Percentiles rank a stretch among this genome's conserved stretches.
Conservation (phyloP, 163 green algal species). For the Chlamydomonas reinhardtii region DNA sequence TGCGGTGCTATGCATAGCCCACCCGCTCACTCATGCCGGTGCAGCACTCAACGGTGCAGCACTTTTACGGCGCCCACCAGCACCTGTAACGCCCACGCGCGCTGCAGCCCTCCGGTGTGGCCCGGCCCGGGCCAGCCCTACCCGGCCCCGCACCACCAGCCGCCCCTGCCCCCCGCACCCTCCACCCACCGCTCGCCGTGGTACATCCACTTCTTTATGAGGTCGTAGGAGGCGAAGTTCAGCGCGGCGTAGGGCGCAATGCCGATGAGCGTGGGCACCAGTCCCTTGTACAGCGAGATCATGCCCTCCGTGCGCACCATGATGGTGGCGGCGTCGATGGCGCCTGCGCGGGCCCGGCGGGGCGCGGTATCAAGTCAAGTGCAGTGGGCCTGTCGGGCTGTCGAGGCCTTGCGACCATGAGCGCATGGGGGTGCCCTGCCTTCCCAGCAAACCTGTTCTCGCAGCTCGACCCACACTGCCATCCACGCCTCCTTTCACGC, state of each 20-base stretch:
- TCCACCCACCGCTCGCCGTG: constrained; percentile 59
- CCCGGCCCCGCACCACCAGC: not conserved
- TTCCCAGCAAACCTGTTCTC: no score
- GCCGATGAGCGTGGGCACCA: constrained; percentile 86
- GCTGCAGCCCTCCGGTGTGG: no score
- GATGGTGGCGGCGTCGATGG: constrained; percentile 70
- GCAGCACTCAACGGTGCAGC: no score
- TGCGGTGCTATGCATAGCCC: no score
- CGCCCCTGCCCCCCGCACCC: not conserved
- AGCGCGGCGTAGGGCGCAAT: constrained; percentile 93
- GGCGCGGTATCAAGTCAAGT: no score
- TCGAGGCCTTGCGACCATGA: no score
- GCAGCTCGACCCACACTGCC: not conserved
- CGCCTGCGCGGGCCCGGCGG: constrained; percentile 57
- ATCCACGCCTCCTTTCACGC: not conserved
- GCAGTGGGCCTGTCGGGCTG: no score
- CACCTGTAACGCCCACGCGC: no score
- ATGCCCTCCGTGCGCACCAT: constrained; percentile 83
- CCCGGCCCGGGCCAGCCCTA: no score
- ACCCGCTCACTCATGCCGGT: no score
- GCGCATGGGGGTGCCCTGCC: no score
- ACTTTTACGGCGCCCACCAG: no score
- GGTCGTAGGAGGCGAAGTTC: constrained; percentile 95
- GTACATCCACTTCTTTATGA: constrained; percentile 84
- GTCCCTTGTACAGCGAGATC: constrained; percentile 87